Conservation (phyloP, 1,284 basidiomycete genomes). For the Tremellales sp. region DNA sequence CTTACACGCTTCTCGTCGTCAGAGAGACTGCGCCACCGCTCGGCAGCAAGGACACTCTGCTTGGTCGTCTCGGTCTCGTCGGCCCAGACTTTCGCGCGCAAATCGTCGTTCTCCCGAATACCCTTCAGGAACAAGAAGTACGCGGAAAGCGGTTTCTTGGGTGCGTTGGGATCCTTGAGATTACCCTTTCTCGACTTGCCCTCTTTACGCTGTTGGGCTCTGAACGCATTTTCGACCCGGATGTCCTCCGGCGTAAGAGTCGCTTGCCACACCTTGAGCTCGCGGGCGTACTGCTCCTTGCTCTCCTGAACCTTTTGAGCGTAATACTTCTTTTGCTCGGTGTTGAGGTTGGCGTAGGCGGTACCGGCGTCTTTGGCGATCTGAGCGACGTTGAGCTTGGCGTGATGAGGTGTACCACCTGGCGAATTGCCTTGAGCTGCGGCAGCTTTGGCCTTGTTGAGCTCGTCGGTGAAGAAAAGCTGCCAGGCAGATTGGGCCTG, state of each 20-base stretch:
- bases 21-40: constrained; percentile 84
- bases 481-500: constrained; percentile 94
- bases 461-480: constrained; percentile 94
- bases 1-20: constrained; percentile 84
- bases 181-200: constrained; percentile 91
- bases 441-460: constrained; percentile 74
- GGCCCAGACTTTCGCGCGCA: constrained; percentile 79
- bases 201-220: constrained; percentile 85
- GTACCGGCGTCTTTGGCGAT: constrained; percentile 91
- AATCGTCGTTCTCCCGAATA: constrained; percentile 64
- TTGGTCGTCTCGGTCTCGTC: constrained; percentile 90
- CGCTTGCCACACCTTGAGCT: constrained; percentile 78
- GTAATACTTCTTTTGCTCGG: constrained; percentile 81
- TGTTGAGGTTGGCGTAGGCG: constrained; percentile 74
- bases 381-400: constrained; percentile 91
- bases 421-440: constrained; percentile 62
- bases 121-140: constrained; percentile 93
- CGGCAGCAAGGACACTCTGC: constrained; percentile 88
- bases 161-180: constrained; percentile 94
- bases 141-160: constrained; percentile 89
- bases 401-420: constrained; percentile 41
- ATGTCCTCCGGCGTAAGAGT: constrained; percentile 91
- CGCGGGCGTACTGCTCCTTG: constrained; percentile 75
- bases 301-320: constrained; percentile 73
- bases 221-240: constrained; percentile 85